Base-by-base conservation (phyloP, 2,329 filamentous ascomycete species). In the Chalara sp. region DNA sequence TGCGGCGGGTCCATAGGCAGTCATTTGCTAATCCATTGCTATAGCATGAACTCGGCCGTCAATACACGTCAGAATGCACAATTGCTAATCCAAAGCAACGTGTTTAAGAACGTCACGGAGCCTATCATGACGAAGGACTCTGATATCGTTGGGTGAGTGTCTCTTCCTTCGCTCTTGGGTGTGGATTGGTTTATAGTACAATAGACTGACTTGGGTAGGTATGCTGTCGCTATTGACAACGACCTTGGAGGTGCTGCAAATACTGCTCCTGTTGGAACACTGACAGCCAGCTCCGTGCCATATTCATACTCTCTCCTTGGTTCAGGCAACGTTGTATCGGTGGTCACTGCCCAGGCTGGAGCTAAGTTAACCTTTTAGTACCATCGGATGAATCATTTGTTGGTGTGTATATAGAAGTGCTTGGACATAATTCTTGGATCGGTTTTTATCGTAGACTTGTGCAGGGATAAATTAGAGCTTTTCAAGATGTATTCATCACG, bases 41-140 rank as follows among this genome's bases (percentile, higher is more conserved):
- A 68, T 58, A 62, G 74, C 57, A 63, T 68, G 49, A 71, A 67
- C 44, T 74, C 76, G 35, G 77, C 73, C 43, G 73, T 83, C 68
- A 80, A 82, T 68, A 75, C 77, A 44, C 74, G 78, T 49, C 70
- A 75, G 59, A 74, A 73, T 8, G 77, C 79, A n/a, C 72, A 81
- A 63, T 67, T 81, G n/a, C 72, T 81, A 31, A 71, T 82, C 30
- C 75, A 83, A 69, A 79, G 76, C 47, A 74, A 75, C 53, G 67
- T 68, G 56, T 80, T 59, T 68, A 68, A 43, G 30, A 73, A 70
- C 45, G 68, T 70, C 11, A 66, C 65, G 21, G 68, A 70, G 58
- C 68, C 72, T 11, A 66, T 65, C 21, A 68, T 69, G 58, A 68
- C 72, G 3, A 33, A 58, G 7, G 57, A 61, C 28, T 55, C 52